Evolutionary conservation across 495 filamentous ascomycete genomes (phyloP).

Genomic region (Penicillium goetzii): DNA sequence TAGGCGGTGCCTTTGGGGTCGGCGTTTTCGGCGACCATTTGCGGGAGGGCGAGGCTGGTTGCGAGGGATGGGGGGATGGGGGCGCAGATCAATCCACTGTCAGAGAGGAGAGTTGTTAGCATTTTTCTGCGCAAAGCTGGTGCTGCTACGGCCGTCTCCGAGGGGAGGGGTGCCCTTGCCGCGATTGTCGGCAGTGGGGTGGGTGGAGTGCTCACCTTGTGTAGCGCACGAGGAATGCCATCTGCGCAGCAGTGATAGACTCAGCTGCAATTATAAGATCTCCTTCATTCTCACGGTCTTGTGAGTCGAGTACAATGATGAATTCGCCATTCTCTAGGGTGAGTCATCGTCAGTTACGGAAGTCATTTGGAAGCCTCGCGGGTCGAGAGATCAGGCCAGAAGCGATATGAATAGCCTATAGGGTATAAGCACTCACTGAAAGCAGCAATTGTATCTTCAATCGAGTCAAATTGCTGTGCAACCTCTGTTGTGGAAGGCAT

Average conservation of each 20-base stretch:
- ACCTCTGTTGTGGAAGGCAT: conserved; percentile 47
- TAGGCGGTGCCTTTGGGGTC: conserved; percentile 93
- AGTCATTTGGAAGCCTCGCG: conserved; percentile 9
- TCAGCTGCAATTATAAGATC: conserved; percentile 95
- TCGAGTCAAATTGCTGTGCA: conserved; percentile 69
- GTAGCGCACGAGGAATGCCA: conserved; percentile 93
- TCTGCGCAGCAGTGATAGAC: conserved; percentile 82
- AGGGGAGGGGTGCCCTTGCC: background rate
- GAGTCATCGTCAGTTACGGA: conserved; percentile 22
- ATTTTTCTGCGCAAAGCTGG: background rate
- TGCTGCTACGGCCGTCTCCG: background rate
- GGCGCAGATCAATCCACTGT: conserved; percentile 85
- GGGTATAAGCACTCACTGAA: conserved; percentile 66
- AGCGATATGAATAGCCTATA: background rate
- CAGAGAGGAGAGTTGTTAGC: conserved; percentile 7
- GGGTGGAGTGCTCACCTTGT: conserved; percentile 53
- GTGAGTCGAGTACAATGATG: conserved; percentile 90
- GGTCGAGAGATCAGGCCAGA: background rate
- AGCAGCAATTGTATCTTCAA: conserved; percentile 80
- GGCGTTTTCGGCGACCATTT: conserved; percentile 82
- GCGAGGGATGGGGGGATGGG: conserved; percentile 72
- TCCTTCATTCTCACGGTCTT: conserved; percentile 93
- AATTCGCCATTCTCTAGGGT: conserved; percentile 81
- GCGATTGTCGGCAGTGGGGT: conserved; percentile 1
- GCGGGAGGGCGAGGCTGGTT: conserved; percentile 72